phyloP scores from a whole-genome alignment of 2,329 filamentous ascomycete species.

The Bipolaris sorokiniana region DNA sequence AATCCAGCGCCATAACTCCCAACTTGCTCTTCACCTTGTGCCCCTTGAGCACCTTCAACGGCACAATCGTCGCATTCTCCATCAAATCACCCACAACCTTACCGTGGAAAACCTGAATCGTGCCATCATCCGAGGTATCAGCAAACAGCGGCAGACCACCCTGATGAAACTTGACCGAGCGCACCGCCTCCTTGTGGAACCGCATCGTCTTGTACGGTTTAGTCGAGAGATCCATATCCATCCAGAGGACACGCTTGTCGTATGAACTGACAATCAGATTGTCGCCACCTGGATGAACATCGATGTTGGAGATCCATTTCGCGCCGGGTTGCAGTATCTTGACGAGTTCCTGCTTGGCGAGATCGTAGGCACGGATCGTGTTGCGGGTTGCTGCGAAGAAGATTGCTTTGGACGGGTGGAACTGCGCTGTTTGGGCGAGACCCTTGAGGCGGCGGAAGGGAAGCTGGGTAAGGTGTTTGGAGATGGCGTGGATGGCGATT shows the following conservation, averaged over 20 bases:
- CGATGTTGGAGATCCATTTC: conserved; percentile 91
- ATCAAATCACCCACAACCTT: conserved; percentile 94
- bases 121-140: conserved; percentile 93
- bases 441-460: conserved; percentile 81
- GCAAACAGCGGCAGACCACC: conserved; percentile 83
- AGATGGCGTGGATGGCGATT: conserved; percentile 92
- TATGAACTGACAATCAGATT: conserved; percentile 95
- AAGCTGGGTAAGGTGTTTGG: conserved; percentile 91
- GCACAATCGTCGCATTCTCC: conserved; percentile 95
- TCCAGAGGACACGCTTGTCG: conserved; percentile 92
- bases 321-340: conserved; percentile 94
- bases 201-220: conserved; percentile 95
- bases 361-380: conserved; percentile 90
- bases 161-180: conserved; percentile 85
- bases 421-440: conserved; percentile 86
- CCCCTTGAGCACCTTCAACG: conserved; percentile 89
- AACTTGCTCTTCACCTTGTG: conserved; percentile 86
- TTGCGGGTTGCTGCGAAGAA: conserved; percentile 97
- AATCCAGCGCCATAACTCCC: conserved; percentile 91
- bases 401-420: conserved; percentile 90
- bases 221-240: conserved; percentile 89
- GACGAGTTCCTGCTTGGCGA: conserved; percentile 87
- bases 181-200: conserved; percentile 91
- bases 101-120: conserved; percentile 93
- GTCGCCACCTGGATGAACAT: conserved; percentile 90